Base-by-base conservation (phyloP, 352 stramenopile species). In the Globisporangium sylvaticum region DNA sequence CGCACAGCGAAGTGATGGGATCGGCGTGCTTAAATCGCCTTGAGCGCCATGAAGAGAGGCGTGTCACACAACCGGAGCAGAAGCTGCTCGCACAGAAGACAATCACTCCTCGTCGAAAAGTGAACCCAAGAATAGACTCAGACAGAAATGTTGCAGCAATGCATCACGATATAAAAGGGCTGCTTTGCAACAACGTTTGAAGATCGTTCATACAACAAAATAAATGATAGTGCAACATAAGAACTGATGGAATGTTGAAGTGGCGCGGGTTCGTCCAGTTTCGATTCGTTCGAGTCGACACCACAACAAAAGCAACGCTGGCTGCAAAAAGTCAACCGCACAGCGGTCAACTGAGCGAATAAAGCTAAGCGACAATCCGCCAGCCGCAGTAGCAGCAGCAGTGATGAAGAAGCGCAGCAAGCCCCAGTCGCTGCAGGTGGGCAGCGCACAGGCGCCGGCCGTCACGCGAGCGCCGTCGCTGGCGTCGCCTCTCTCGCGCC, bases 361-460 rank as follows among this genome's bases (percentile, higher is more conserved):
- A n/a, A n/a, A n/a, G n/a, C n/a, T n/a, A n/a, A n/a, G n/a, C n/a
- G n/a, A n/a, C n/a, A n/a, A n/a, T n/a, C n/a, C n/a, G n/a, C n/a
- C n/a, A n/a, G n/a, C n/a, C n/a, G n/a, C n/a, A n/a, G n/a, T n/a
- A n/a, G n/a, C n/a, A n/a, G n/a, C n/a, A 44, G 2, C 6, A 29
- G 18, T 10, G 60, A 60, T 46, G 61, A 66, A 46, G 61, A 58
- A 59, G 61, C 48, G 61, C 14, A 46, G 50, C n/a, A 58, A 59
- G 31, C 29, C 24, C 3, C 61, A 66, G 27, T 15, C 46, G 25
- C 61, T 66, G 48, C 61, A 57, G 29, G 24, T 66, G 20, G 29
- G n/a, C 12, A 3, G 39, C 39, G 8, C 20, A 10, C 54, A 46
- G 31, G n/a, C 20, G 1, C 56, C 31, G 8, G 0, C 37, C 37